Evolutionary conservation across 306 rosid species (phyloP).

Genomic region (Ziziphus jujuba): DNA sequence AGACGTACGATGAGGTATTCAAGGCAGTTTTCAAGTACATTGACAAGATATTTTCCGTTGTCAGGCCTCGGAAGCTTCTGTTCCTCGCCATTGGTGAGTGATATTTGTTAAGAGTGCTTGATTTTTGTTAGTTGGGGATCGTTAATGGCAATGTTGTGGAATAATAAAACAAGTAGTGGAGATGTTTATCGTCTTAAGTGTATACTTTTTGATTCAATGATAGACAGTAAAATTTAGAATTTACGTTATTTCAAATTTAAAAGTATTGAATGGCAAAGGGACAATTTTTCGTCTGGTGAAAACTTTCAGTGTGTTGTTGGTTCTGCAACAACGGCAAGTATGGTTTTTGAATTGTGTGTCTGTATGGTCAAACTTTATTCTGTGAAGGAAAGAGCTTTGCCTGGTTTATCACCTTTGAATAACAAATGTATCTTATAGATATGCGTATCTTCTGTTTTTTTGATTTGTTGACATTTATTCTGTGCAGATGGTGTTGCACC

Average conservation of each 20-base stretch:
- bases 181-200: too few species aligned
- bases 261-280: too few species aligned
- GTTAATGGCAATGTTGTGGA: background rate
- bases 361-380: too few species aligned
- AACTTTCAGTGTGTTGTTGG: too few species aligned
- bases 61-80: constrained; percentile 25
- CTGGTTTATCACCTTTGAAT: background rate
- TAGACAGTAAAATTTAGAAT: too few species aligned
- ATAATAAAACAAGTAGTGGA: background rate
- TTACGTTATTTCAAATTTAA: too few species aligned
- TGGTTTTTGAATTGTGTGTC: too few species aligned
- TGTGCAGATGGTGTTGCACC: constrained; percentile 35
- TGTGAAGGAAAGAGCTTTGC: background rate
- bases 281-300: too few species aligned
- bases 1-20: constrained; percentile 23
- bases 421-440: background rate
- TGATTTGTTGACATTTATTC: background rate
- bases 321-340: too few species aligned
- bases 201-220: too few species aligned
- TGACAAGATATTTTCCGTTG: constrained; percentile 19
- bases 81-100: constrained; percentile 29
- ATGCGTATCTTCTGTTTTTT: background rate
- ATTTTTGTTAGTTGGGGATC: background rate
- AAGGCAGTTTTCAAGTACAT: constrained; percentile 18
- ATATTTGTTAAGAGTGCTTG: background rate